Percentiles rank a stretch among this genome's conserved stretches.
Conservation (phyloP, 2,329 filamentous ascomycete genomes). For the Fusarium dimerum region DNA sequence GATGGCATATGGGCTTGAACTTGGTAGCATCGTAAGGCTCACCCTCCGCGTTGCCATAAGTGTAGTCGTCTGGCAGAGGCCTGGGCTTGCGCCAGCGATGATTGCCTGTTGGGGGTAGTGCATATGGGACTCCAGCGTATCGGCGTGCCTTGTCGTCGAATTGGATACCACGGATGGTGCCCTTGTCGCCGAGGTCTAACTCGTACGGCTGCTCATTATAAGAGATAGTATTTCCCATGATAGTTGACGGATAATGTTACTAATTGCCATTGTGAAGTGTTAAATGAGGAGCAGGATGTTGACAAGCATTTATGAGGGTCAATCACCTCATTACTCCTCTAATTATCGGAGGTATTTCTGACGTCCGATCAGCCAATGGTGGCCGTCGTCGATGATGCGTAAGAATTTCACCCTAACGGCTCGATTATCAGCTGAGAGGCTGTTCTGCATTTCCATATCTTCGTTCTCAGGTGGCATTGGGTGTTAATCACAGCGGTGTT, state of each 20-base stretch:
- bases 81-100: slow-evolving; percentile 41
- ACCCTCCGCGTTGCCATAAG: slow-evolving; percentile 27
- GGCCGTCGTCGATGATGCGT: no score
- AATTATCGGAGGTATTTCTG: no score
- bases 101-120: slow-evolving; percentile 38
- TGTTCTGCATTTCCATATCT: no score
- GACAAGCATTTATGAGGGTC: no score
- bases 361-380: no score
- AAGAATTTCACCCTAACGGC: no score
- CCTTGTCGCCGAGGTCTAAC: slow-evolving; percentile 18
- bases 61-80: slow-evolving; percentile 30
- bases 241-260: not conserved
- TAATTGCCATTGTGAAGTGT: no score
- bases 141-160: slow-evolving; percentile 34
- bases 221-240: slow-evolving; percentile 14
- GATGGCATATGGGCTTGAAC: slow-evolving; percentile 41
- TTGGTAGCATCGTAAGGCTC: slow-evolving; percentile 38
- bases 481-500: no score
- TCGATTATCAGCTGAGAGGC: no score
- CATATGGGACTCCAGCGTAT: slow-evolving; percentile 40
- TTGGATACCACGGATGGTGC: slow-evolving; percentile 34
- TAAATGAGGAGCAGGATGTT: no score
- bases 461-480: no score
- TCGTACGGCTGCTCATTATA: slow-evolving; percentile 8
- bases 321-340: no score